Evolutionary conservation across 73 alveolate genomes (phyloP), one percentile per base, ranked within the genome.

Genomic region (Stentor roeselii): DNA sequence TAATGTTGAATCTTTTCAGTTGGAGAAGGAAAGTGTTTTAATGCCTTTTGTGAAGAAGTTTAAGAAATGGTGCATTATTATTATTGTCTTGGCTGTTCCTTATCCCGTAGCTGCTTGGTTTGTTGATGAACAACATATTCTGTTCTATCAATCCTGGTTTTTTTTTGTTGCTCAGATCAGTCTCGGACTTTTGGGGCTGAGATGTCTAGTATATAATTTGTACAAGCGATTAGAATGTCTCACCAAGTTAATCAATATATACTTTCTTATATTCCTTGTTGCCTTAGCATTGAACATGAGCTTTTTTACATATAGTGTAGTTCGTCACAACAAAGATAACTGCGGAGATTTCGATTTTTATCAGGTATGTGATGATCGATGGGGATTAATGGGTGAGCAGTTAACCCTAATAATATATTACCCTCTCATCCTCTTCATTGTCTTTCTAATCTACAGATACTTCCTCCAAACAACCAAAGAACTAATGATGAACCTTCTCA

Each of bases 341-440:
- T 50, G 67, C 21, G 67, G 21, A 11, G 67, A 50, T 50, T 50
- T 50, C 21, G 21, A 6, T 50, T 50, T 11, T 50, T 11, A 50
- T 50, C 6, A 50, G 21, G 67, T 50, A 11, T 50, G 67, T 50
- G 67, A 50, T 50, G 67, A 50, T 50, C 67, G 67, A 6, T 50
- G 67, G 67, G 67, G 67, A 50, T 11, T 50, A 11, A 50, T 50
- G 67, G 67, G 67, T 50, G 67, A 50, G 67, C 67, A 50, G 21
- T 11, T 50, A 21, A 50, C 67, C 21, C 67, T 50, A 11, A 50
- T 50, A 50, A 6, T 50, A 11, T 50, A 11, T 50, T 50, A 50
- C 21, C 67, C 67, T 11, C 30, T 21, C 21, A 21, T 50, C 30
- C 30, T 11, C 67, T 50, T 50, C 21, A 21, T 21, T 50, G 67